Base-by-base conservation (phyloP, 2,329 filamentous ascomycete genomes). In the Fusarium buxicola region DNA sequence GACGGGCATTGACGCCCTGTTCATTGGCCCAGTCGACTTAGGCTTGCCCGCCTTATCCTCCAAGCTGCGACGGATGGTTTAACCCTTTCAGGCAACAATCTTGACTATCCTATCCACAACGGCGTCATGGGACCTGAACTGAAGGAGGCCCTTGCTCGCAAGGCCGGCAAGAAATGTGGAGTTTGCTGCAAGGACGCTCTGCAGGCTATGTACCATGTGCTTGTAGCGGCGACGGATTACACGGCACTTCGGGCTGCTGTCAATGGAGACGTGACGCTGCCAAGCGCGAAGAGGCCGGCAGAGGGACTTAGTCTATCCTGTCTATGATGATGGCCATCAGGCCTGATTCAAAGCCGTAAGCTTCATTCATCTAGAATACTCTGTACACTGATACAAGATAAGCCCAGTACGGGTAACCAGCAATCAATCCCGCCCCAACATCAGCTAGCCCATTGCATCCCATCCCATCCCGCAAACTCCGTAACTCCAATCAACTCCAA, bases 1-100 rank as follows among this genome's bases (percentile, higher is more conserved):
- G 75, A 84, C 3, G 84, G 84, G 84, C 8, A 77, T 89, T n/a
- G 87, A 89, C 59, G 81, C 86, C 3, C 75, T 89, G n/a, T 89
- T 89, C 70, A 80, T 89, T 40, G 87, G 87, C 0, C 86, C 86
- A 2, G 89, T 88, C 69, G 86, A 89, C 67, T 78, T 89, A 36
- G 87, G 84, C 62, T 65, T 18, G 28, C 7, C 15, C 13, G 13
- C 24, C 34, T 12, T 18, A 16, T 13, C 32, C 6, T 48, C n/a
- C 21, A 6, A 21, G 21, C 4, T 10, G 8, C 15, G n/a, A 2
- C 4, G n/a, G 58, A 15, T 13, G 21, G n/a, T 7, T 41, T 51
- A 34, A 46, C 38, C 7, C 6, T 7, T 11, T 21, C 13, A 78
- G 76, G 82, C 35, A 86, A 86, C 72, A 88, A 83, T 66, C 85